phyloP scores from a whole-genome alignment of 2,329 filamentous ascomycete species.

The Alternaria dauci region DNA sequence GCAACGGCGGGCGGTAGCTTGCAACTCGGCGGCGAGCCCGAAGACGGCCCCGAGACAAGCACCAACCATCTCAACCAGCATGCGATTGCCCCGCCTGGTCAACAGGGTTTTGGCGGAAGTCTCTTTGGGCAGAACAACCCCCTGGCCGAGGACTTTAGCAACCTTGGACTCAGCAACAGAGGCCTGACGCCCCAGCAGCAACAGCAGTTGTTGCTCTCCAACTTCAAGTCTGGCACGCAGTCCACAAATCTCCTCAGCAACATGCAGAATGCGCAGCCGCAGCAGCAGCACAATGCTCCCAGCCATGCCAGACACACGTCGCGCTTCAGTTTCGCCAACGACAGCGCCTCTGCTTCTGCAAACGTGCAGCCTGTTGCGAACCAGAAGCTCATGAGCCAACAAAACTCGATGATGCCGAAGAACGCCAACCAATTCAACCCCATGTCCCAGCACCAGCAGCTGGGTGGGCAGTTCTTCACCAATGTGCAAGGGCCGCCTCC shows the following conservation, averaged over 20 bases:
- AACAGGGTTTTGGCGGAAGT: slow-evolving; percentile 63
- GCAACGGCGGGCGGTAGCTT: slow-evolving; percentile 74
- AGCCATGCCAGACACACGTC: slow-evolving; percentile 85
- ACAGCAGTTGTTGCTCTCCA: slow-evolving; percentile 71
- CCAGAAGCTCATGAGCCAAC: slow-evolving; percentile 81
- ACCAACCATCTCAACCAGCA: slow-evolving; percentile 68
- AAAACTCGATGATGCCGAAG: slow-evolving; percentile 82
- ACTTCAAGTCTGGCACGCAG: slow-evolving; percentile 61
- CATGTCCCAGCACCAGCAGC: slow-evolving; percentile 61
- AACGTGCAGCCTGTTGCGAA: slow-evolving; percentile 81
- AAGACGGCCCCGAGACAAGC: slow-evolving; percentile 72
- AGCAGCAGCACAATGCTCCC: slow-evolving; percentile 63
- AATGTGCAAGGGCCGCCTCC: slow-evolving; percentile 92
- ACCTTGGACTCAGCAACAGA: slow-evolving; percentile 66
- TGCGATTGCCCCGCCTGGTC: slow-evolving; percentile 79
- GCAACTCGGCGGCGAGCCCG: slow-evolving; percentile 90
- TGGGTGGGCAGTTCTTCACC: slow-evolving; percentile 77
- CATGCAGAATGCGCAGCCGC: slow-evolving; percentile 55
- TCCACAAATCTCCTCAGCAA: slow-evolving; percentile 64
- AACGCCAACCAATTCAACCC: slow-evolving; percentile 59
- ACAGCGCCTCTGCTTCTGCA: slow-evolving; percentile 66
- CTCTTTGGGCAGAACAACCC: slow-evolving; percentile 47
- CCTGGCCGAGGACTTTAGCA: slow-evolving; percentile 51
- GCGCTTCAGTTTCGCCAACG: slow-evolving; percentile 86
- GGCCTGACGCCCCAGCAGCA: slow-evolving; percentile 83